Evolutionary conservation across 495 filamentous ascomycete species (phyloP).

Genomic region (Lichenothelia convexa): DNA sequence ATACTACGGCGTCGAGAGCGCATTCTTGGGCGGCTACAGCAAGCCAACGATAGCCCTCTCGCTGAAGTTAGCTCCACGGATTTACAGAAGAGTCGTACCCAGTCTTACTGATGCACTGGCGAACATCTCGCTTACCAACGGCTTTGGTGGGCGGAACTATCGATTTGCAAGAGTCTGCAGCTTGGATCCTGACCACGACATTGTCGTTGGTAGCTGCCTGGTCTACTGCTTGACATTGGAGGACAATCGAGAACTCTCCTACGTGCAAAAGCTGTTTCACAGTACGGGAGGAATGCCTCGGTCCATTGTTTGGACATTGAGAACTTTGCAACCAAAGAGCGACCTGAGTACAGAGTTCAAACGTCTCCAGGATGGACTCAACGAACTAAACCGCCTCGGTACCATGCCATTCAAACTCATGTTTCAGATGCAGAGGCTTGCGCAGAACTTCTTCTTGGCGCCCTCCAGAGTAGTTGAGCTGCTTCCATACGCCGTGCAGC

Average conservation of each 20-base stretch:
- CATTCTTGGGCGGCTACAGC: constrained; percentile 5
- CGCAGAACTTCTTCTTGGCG: constrained; percentile 32
- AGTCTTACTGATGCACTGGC: not conserved
- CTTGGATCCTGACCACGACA: constrained; percentile 9
- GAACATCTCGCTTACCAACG: not conserved
- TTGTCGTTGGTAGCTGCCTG: constrained; percentile 11
- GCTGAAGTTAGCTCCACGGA: constrained; percentile 6
- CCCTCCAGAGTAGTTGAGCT: constrained; percentile 25
- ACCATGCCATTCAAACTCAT: constrained; percentile 21
- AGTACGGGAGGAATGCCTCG: constrained; percentile 11
- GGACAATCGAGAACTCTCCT: not conserved
- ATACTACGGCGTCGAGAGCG: constrained; percentile 11
- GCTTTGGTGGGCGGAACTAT: not conserved
- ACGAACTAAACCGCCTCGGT: constrained; percentile 2
- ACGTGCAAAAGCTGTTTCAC: constrained; percentile 3
- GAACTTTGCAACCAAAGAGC: not conserved
- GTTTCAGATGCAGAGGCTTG: constrained; percentile 35
- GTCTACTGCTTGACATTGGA: constrained; percentile 14
- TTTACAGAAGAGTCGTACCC: constrained; percentile 6
- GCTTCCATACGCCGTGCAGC: constrained; percentile 14
- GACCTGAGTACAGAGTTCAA: constrained; percentile 1
- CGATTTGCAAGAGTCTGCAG: constrained; percentile 8
- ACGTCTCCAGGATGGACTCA: constrained; percentile 12
- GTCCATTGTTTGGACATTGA: constrained; percentile 6
- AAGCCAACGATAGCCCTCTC: constrained; percentile 10